Evolutionary conservation across 202 grass and related monocot species (phyloP), one percentile per base, ranked within the genome.

Genomic region (Setaria viridis): DNA sequence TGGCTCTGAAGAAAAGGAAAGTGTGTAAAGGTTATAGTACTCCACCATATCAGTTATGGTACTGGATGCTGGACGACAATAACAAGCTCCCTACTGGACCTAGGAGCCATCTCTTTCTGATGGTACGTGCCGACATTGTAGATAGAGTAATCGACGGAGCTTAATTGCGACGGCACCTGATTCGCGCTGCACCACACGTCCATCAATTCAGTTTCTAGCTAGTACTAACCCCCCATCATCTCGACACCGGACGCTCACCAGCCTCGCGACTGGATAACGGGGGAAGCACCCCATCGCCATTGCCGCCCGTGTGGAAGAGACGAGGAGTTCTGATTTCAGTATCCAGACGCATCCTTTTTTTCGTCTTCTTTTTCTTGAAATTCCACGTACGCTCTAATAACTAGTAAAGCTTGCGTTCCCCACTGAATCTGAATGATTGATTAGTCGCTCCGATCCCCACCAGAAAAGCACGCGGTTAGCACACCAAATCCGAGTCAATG

Each of bases 381-480:
- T 16, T 62, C 9, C 3, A 2, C 39, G 25, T 25, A 4, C 20
- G 15, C 42, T 42, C 14, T n/a, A 20, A 1, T n/a, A 20, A 1
- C 65, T 65, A 34, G 15, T 54, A 46, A 80, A 67, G 57, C 33
- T 9, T 17, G 30, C n/a, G 19, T 20, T 15, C 16, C 48, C 54
- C 32, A 34, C 32, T 37, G 72, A 55, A 55, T 74, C 15, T 20
- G 33, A 35, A 33, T 11, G 9, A 48, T 80, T 79, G 51, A 67
- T 37, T 13, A 63, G 9, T 1, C 17, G 4, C 0, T 15, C 25
- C 25, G 25, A 25, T 12, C 8, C 11, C 25, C 56, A 73, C 72
- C 19, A 55, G 49, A 72, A 71, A 79, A 58, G 46, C 59, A 80
- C 70, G 63, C 51, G 20, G 43, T 87, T 64, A 64, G 74, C 11